phyloP scores from a whole-genome alignment of 257 asterid species.

The Solanum pennellii region DNA sequence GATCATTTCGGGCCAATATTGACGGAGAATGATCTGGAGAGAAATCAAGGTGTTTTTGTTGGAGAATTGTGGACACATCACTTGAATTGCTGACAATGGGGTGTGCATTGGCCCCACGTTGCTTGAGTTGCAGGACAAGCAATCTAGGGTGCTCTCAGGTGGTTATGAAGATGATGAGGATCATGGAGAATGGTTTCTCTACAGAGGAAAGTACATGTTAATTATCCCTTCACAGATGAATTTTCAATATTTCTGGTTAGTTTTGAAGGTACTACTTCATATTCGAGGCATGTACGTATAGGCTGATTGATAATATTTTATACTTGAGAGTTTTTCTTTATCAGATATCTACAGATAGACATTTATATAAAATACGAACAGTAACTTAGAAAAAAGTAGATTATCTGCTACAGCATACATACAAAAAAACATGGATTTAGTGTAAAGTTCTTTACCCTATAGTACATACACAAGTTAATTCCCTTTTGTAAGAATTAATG shows the following conservation, averaged over 20 bases:
- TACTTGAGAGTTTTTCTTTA: background rate
- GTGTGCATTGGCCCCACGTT: conserved; percentile 64
- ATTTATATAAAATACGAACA: background rate
- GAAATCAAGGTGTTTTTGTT: conserved; percentile 70
- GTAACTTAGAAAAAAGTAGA: background rate
- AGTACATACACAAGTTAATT: background rate
- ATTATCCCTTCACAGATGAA: background rate
- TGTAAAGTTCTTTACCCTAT: background rate
- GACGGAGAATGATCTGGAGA: conserved; percentile 64
- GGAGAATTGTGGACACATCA: conserved; percentile 48
- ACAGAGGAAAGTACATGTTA: conserved; percentile 64
- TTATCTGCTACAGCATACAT: background rate
- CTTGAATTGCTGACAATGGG: conserved; percentile 47
- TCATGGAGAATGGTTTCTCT: conserved; percentile 87
- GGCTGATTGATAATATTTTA: background rate
- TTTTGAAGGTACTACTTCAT: background rate
- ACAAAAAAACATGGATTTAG: background rate
- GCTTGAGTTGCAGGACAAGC: conserved; percentile 60
- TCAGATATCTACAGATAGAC: background rate
- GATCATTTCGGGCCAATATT: conserved; percentile 83
- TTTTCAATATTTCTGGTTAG: background rate
- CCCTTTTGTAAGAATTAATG: background rate
- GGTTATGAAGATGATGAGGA: conserved; percentile 92
- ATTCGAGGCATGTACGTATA: background rate
- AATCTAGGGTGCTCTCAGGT: conserved; percentile 76